A percentile compares a stretch with the other conserved stretches of the same genome.
These are phyloP conservation scores for Alternaria viburni DNA, from an alignment of 2,329 filamentous ascomycete genomes.

Conservation along the genomic window DNA sequence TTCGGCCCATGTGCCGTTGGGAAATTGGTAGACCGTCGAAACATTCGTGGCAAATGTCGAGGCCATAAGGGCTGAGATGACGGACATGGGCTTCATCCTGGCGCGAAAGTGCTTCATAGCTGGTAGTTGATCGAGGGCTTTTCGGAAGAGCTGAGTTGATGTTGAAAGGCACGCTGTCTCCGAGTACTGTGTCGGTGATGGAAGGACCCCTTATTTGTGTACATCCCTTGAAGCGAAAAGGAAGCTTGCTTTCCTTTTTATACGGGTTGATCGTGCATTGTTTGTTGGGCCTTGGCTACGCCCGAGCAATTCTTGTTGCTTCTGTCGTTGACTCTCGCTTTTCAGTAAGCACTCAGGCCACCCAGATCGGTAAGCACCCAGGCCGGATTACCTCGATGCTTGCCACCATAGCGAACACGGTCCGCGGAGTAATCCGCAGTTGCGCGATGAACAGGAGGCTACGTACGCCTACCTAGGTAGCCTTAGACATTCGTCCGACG, in stretches of 20 bases:
- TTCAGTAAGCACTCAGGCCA: neutral
- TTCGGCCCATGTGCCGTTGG: constrained; percentile 41
- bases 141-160: neutral
- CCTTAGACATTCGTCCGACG: neutral
- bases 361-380: neutral
- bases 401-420: neutral
- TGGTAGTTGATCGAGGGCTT: neutral
- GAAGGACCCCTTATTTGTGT: neutral
- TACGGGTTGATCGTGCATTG: neutral
- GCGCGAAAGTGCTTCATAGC: neutral
- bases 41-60: neutral
- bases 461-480: neutral
- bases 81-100: constrained; percentile 2
- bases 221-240: neutral
- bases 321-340: neutral
- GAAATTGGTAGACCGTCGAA: constrained; percentile 32
- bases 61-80: constrained; percentile 2
- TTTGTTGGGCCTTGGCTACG: neutral
- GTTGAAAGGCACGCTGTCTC: neutral
- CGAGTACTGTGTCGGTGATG: neutral
- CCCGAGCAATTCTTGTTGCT: neutral
- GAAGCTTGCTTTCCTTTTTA: neutral
- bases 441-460: neutral
- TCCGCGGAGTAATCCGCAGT: neutral
- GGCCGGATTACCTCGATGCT: neutral